These are phyloP conservation scores for Podaxis rugospora DNA, from an alignment of 768 basidiomycete species.

Conservation along the genomic window DNA sequence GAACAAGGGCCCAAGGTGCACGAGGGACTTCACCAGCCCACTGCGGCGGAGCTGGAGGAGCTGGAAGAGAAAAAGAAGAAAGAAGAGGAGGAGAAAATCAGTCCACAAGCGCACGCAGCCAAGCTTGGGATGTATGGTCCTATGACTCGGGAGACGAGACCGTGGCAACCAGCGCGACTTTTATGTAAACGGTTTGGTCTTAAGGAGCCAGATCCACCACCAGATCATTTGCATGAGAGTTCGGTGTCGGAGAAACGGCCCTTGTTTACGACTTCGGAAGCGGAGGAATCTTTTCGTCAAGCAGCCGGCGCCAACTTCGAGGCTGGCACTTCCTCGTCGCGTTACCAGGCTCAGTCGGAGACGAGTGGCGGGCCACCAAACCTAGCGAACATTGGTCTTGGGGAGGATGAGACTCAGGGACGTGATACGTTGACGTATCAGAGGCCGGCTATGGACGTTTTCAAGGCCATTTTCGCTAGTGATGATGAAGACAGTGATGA, in stretches of 20 bases:
- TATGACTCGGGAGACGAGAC: conserved; percentile 68
- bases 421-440: conserved; percentile 84
- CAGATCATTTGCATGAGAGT: conserved; percentile 31
- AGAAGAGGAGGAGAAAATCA: conserved; percentile 53
- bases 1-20: conserved; percentile 57
- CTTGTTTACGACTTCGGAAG: conserved; percentile 22
- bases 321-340: background rate
- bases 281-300: conserved; percentile 10
- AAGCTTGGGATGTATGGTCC: conserved; percentile 86
- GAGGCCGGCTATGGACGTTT: conserved; percentile 86
- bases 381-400: conserved; percentile 80
- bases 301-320: conserved; percentile 1
- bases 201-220: conserved; percentile 73
- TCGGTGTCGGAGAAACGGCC: conserved; percentile 13
- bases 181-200: conserved; percentile 94
- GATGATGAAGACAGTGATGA: conserved; percentile 85
- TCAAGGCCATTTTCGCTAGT: conserved; percentile 97
- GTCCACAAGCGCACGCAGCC: conserved; percentile 79
- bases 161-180: conserved; percentile 80
- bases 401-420: conserved; percentile 90
- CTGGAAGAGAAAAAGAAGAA: conserved; percentile 38
- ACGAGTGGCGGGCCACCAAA: conserved; percentile 40
- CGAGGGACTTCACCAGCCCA: conserved; percentile 68
- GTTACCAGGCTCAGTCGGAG: background rate
- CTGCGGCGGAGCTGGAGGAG: conserved; percentile 36